These are phyloP conservation scores for Paramecium caudatum DNA, from an alignment of 73 alveolate species.

Conservation along the genomic window DNA sequence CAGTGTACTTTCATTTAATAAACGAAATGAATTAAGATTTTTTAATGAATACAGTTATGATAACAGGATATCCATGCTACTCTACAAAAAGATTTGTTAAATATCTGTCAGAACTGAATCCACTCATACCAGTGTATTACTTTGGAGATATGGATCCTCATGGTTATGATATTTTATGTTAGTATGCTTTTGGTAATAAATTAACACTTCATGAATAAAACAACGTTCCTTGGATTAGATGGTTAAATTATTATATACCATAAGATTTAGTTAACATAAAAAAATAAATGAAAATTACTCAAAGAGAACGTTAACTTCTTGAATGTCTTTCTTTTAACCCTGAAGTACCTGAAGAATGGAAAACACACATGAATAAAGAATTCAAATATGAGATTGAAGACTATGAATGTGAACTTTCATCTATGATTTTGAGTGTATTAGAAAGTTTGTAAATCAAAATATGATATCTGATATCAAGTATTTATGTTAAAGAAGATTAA, in stretches of 20 bases:
- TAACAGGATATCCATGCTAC: conserved; percentile 65
- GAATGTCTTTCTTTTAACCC: not conserved
- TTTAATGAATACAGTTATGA: conserved; percentile 4
- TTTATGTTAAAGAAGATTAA: too few relatives aligned
- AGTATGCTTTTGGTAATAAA: conserved; percentile 45
- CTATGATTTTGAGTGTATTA: too few relatives aligned
- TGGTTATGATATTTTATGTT: conserved; percentile 52
- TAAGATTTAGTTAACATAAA: not conserved
- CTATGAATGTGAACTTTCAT: not conserved
- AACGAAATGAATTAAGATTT: conserved; percentile 29
- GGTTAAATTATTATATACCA: not conserved
- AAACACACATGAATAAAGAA: not conserved
- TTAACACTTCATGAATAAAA: not conserved
- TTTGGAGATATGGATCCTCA: conserved; percentile 70
- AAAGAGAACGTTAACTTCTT: not conserved
- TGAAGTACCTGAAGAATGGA: conserved; percentile 6
- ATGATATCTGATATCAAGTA: too few relatives aligned
- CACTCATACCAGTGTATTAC: conserved; percentile 26
- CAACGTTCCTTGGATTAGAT: conserved; percentile 15
- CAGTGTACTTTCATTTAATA: conserved; percentile 35
- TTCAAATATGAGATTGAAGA: conserved; percentile 50
- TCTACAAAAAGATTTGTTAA: conserved; percentile 27
- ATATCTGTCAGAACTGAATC: conserved; percentile 17
- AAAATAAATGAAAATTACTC: not conserved
- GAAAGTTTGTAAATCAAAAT: too few relatives aligned